A percentile compares a stretch with the other conserved stretches of the same genome.
phyloP scores from a whole-genome alignment of 345 rosid genomes.

The Sapria himalayana region DNA sequence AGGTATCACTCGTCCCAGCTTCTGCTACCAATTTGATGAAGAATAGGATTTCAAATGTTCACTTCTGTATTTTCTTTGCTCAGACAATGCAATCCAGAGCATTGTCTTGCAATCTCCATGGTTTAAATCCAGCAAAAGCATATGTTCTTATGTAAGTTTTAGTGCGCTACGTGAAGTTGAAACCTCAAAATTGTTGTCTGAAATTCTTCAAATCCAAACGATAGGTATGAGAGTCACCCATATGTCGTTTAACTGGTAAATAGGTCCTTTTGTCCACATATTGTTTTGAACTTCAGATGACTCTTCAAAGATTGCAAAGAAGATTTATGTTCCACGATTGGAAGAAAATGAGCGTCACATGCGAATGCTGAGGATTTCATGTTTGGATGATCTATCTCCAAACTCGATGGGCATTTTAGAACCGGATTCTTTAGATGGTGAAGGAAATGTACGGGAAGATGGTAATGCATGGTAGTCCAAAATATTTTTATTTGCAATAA shows the following conservation, averaged over 20 bases:
- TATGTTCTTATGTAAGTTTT: constrained; percentile 87
- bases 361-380: constrained; percentile 66
- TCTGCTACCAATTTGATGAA: too few species aligned
- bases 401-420: constrained; percentile 89
- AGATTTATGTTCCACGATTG: constrained; percentile 77
- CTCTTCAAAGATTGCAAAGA: constrained; percentile 17
- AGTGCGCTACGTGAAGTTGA: constrained; percentile 67
- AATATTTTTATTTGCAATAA: too few species aligned
- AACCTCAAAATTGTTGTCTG: constrained; percentile 34
- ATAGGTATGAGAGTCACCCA: constrained; percentile 10
- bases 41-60: too few species aligned
- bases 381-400: constrained; percentile 51
- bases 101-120: constrained; percentile 56
- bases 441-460: constrained; percentile 70
- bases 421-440: constrained; percentile 49
- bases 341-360: constrained; percentile 85
- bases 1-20: constrained; percentile 23
- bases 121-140: constrained; percentile 53
- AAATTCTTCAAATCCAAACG: constrained; percentile 25
- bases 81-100: constrained; percentile 54
- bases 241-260: too few species aligned
- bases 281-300: constrained; percentile 14
- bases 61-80: too few species aligned
- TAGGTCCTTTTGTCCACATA: too few species aligned
- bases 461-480: constrained; percentile 24